phyloP scores from a whole-genome alignment of 1,139 yeast genomes.

The Pichia sp. region DNA sequence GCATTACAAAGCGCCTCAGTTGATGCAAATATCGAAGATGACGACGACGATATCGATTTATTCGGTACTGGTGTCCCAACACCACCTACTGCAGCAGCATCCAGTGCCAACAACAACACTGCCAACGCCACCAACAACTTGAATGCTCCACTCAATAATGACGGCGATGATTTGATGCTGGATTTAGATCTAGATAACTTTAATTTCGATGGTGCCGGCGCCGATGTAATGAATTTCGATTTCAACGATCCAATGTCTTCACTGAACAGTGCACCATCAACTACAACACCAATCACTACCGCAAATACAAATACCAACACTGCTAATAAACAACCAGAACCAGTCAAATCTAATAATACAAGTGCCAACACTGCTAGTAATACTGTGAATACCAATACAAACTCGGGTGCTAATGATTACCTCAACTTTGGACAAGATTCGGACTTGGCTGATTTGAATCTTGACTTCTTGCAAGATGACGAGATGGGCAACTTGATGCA shows the following conservation, averaged over 20 bases:
- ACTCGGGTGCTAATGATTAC: constrained; percentile 7
- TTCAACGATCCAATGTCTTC: constrained; percentile 9
- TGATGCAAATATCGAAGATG: background rate
- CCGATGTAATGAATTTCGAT: constrained; percentile 15
- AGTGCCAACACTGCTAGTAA: background rate
- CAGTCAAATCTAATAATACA: background rate
- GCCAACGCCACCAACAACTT: no score
- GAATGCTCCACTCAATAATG: background rate
- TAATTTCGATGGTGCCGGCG: constrained; percentile 24
- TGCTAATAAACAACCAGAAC: background rate
- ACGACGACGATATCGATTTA: constrained; percentile 1
- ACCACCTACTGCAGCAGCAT: background rate
- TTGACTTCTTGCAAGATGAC: constrained; percentile 24
- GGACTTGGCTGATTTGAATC: constrained; percentile 25
- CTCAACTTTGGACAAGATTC: constrained; percentile 18
- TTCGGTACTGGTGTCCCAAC: background rate
- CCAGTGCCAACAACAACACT: no score
- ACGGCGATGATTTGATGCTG: constrained; percentile 27
- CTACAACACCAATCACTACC: background rate
- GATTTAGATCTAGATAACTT: constrained; percentile 32
- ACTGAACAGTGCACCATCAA: background rate
- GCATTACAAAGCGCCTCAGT: background rate
- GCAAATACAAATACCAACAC: background rate
- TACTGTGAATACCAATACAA: background rate
- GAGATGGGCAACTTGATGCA: constrained; percentile 14